phyloP scores from a whole-genome alignment of 306 rosid genomes.

The Inga laurina region DNA sequence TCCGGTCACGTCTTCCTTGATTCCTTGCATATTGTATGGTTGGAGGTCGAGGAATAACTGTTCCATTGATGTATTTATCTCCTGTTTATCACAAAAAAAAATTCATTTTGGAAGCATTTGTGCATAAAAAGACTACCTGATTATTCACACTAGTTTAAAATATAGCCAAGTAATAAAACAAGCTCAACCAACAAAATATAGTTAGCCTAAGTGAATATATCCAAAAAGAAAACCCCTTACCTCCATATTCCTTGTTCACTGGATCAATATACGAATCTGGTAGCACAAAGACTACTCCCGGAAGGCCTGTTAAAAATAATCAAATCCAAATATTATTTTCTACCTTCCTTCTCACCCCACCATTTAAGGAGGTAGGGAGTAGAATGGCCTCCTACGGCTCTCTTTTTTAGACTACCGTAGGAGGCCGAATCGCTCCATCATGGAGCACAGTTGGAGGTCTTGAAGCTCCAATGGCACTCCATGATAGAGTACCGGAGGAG shows the following conservation, averaged over 20 bases:
- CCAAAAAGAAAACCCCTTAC: constrained; percentile 32
- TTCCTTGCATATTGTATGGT: constrained; percentile 70
- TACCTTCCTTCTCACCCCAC: neutral
- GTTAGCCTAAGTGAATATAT: neutral
- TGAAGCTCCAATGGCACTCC: no score
- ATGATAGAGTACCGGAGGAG: no score
- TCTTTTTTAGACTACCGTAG: no score
- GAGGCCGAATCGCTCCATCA: no score
- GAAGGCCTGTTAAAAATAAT: constrained; percentile 49
- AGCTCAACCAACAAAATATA: constrained; percentile 5
- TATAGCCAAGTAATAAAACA: neutral
- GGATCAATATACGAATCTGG: constrained; percentile 89
- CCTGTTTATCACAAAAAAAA: no score
- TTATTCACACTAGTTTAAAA: neutral
- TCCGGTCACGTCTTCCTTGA: constrained; percentile 54
- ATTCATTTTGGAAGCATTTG: constrained; percentile 37
- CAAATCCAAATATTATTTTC: neutral
- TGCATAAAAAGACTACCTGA: neutral
- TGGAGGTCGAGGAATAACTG: constrained; percentile 86
- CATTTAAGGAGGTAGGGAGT: no score
- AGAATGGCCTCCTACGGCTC: no score
- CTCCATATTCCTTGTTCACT: constrained; percentile 85
- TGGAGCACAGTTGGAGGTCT: no score
- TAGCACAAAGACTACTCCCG: constrained; percentile 76
- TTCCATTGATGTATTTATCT: no score